phyloP scores from a whole-genome alignment of 768 basidiomycete species.

The Kwoniella sp. region DNA sequence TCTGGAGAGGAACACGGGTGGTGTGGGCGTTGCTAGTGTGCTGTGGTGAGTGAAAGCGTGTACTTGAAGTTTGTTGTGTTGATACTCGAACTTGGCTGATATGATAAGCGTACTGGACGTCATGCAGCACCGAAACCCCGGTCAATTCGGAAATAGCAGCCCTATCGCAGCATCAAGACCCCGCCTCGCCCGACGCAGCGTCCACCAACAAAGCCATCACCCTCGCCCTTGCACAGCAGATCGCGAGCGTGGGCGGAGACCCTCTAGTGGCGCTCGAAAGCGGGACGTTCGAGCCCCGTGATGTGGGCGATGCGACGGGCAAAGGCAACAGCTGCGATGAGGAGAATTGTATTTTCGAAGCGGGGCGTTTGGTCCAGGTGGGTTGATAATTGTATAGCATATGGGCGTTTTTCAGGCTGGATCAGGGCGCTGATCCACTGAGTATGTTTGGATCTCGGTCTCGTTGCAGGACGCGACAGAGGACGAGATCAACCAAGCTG shows the following conservation, averaged over 20 bases:
- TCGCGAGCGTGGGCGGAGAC: conserved; percentile 67
- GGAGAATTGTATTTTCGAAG: conserved; percentile 67
- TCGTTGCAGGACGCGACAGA: conserved; percentile 54
- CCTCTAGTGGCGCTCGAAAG: conserved; percentile 65
- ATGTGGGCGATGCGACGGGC: conserved; percentile 62
- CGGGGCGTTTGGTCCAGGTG: conserved; percentile 59
- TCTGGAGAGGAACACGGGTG: conserved; percentile 68
- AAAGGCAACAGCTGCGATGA: conserved; percentile 64
- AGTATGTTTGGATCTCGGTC: too few relatives aligned
- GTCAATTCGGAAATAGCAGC: conserved; percentile 70
- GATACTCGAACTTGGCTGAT: too few relatives aligned
- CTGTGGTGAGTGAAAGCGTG: conserved; percentile 31
- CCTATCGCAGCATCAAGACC: conserved; percentile 69
- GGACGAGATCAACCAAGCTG: conserved; percentile 64
- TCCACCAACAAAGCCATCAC: conserved; percentile 67
- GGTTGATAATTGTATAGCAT: background rate
- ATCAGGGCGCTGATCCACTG: background rate
- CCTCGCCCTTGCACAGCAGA: conserved; percentile 68
- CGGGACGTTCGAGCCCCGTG: conserved; percentile 68
- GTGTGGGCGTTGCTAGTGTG: conserved; percentile 39
- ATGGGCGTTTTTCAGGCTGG: too few relatives aligned
- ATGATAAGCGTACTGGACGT: conserved; percentile 57
- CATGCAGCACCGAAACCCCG: conserved; percentile 63
- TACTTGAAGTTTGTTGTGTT: too few relatives aligned
- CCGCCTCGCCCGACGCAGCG: conserved; percentile 65